Evolutionary conservation across 2,329 filamentous ascomycete species (phyloP).

Genomic region (Talaromyces sp.): DNA sequence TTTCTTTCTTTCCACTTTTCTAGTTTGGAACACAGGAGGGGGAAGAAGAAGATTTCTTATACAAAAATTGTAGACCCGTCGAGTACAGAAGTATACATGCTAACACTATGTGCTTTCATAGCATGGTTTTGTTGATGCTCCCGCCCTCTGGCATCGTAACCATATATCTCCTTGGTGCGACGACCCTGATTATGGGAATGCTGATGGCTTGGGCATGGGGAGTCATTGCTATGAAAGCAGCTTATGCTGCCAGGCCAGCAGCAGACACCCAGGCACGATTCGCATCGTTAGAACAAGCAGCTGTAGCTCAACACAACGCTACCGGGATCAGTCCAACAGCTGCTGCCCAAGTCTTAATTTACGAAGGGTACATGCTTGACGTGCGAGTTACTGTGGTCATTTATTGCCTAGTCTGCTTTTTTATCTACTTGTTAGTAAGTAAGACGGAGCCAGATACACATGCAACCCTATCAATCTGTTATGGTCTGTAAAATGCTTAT

Average conservation of each 20-base stretch:
- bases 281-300: slow-evolving; percentile 28
- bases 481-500: neutral
- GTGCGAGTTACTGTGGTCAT: slow-evolving; percentile 37
- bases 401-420: slow-evolving; percentile 35
- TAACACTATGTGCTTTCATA: slow-evolving; percentile 6
- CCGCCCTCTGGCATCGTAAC: slow-evolving; percentile 44
- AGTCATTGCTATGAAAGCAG: slow-evolving; percentile 45
- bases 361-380: slow-evolving; percentile 45
- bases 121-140: slow-evolving; percentile 39
- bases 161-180: slow-evolving; percentile 38
- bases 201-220: slow-evolving; percentile 48
- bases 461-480: neutral
- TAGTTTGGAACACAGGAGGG: neutral
- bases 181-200: slow-evolving; percentile 41
- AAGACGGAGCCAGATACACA: neutral
- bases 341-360: slow-evolving; percentile 34
- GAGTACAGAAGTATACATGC: slow-evolving; percentile 18
- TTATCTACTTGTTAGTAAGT: slow-evolving; percentile 39
- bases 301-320: slow-evolving; percentile 26
- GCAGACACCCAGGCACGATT: slow-evolving; percentile 32
- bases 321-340: slow-evolving; percentile 22
- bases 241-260: slow-evolving; percentile 37
- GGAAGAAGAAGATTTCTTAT: neutral
- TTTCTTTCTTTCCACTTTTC: neutral
- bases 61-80: neutral